Conservation (phyloP, 2,329 filamentous ascomycete species). For the Diplodia mutila region DNA sequence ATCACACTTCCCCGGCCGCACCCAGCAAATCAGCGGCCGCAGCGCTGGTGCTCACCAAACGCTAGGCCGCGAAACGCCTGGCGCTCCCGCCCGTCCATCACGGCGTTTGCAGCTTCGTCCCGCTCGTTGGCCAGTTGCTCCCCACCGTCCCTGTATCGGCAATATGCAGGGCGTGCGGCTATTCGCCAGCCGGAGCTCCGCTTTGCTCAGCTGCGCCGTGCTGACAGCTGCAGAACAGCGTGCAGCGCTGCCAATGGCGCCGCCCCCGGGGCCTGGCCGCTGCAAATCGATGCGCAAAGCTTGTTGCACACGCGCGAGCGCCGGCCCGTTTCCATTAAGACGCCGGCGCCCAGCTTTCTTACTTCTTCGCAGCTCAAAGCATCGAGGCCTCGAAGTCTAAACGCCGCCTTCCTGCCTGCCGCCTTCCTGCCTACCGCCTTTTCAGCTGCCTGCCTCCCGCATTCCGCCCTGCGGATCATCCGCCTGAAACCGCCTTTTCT, state of each 20-base stretch:
- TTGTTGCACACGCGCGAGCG: conserved; percentile 15
- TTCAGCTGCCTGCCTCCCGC: conserved; percentile 8
- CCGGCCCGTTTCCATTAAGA: conserved; percentile 21
- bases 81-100: conserved; percentile 21
- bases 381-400: conserved; percentile 8
- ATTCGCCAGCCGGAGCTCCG: conserved; percentile 22
- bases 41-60: not conserved
- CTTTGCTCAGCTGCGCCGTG: conserved; percentile 22
- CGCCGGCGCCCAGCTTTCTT: conserved; percentile 23
- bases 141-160: conserved; percentile 19
- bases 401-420: not conserved
- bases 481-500: conserved; percentile 4
- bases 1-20: conserved; percentile 15
- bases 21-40: conserved; percentile 11
- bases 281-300: conserved; percentile 26
- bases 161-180: conserved; percentile 16
- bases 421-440: not conserved
- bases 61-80: not conserved
- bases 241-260: conserved; percentile 20
- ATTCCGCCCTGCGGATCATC: conserved; percentile 8
- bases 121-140: conserved; percentile 13
- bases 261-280: conserved; percentile 10
- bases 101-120: not conserved
- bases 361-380: conserved; percentile 18
- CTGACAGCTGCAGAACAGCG: conserved; percentile 24